Evolutionary conservation across 2,329 filamentous ascomycete species (phyloP), one percentile per base, ranked within the genome.

Genomic region (Colletotrichum agaves): DNA sequence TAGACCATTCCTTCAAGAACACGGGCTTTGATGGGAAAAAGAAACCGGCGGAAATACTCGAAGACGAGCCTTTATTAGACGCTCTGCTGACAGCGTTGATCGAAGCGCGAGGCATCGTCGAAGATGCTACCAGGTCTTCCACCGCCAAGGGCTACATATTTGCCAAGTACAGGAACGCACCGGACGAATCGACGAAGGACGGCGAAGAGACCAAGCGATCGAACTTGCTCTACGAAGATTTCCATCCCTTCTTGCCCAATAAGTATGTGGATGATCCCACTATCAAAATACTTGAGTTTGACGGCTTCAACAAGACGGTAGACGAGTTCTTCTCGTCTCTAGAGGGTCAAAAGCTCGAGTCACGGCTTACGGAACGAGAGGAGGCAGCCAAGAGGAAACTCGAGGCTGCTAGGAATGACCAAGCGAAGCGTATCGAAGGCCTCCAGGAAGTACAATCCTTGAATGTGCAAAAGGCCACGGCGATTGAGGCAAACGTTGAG

Each of bases 321-420:
- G 96, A 99, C 75, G 93, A 97, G 72, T 99, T 98, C 81, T 98
- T 97, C 78, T 98, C 96, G 0, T 98, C 95, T 0, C 88, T 98
- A 27, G 96, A 99, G 79, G 93, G 94, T 0, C 95, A 98, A 76
- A 97, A 93, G 76, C 84, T 98, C 1, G 92, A 97, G 77, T 97
- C 93, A 1, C 87, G 90, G 60, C 81, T 98, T 4, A 89, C 88
- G 4, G 95, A 98, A 77, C 88, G 91, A 55, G 94, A 99, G 78
- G 89, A 91, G 19, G 85, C 87, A 4, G 96, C 96, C 3, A 92
- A 91, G 79, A 89, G 88, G 74, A 97, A 97, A 77, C 84, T 99
- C 3, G 93, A 97, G 41, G 87, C 91, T n/a, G 93, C 94, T 0
- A 88, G 89, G 73, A 85, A 89, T 60, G 95, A 98, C 72, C 96